phyloP scores from a whole-genome alignment of 305 asterid genomes.

The Fraxinus sp. region DNA sequence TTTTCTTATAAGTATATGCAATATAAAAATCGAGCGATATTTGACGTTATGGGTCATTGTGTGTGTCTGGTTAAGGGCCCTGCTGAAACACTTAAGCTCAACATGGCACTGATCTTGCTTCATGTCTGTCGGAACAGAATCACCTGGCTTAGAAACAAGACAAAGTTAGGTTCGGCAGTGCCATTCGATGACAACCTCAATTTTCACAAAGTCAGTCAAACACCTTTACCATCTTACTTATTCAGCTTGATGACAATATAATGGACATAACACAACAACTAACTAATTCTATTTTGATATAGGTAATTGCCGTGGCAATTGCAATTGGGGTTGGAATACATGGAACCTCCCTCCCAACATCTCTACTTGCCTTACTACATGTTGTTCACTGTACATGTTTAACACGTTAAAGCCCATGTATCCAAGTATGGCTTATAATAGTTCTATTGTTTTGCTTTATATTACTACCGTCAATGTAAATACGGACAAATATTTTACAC shows the following conservation, averaged over 20 bases:
- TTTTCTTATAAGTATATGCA: slow-evolving; percentile 71
- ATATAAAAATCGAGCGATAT: slow-evolving; percentile 52
- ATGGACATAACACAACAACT: not conserved
- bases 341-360: no score
- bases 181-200: slow-evolving; percentile 92
- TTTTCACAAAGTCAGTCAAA: slow-evolving; percentile 71
- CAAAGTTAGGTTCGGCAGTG: slow-evolving; percentile 64
- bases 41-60: slow-evolving; percentile 69
- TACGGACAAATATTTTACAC: no score
- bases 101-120: slow-evolving; percentile 78
- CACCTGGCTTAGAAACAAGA: slow-evolving; percentile 90
- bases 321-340: slow-evolving; percentile 72
- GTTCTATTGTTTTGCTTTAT: no score
- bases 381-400: no score
- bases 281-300: not conserved
- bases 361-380: no score
- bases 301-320: slow-evolving; percentile 74
- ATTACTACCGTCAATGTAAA: no score
- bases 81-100: slow-evolving; percentile 83
- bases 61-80: slow-evolving; percentile 90
- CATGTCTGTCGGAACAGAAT: slow-evolving; percentile 88
- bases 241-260: not conserved
- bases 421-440: no score
- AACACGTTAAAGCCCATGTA: no score
- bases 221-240: not conserved